Base-by-base conservation (phyloP, 352 stramenopile species). In the Phytophthora citrophthora region DNA sequence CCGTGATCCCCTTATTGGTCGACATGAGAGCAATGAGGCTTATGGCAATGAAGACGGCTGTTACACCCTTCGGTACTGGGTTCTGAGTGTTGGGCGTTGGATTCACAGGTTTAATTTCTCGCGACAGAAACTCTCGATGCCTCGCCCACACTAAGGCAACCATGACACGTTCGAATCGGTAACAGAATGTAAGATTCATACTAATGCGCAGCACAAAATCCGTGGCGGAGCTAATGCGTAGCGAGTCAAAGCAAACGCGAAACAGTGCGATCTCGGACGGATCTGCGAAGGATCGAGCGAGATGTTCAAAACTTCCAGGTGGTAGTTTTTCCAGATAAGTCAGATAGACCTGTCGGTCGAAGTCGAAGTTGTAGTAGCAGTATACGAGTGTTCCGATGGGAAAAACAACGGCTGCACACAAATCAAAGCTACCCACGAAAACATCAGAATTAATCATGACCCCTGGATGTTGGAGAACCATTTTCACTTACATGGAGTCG, bases 171-270 rank as follows among this genome's bases (percentile, higher is more conserved):
- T 68, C 23, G 18, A 78, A 70, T 10, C 69, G 58, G n/a, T 68
- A 57, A 23, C 61, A 76, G 26, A 78, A 71, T 2, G 61, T 39
- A 23, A 74, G 20, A 23, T 70, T 81, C 54, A 60, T 64, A 31
- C 58, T 50, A 8, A 78, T 57, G 1, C 57, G 69, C 2, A 74
- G 32, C 5, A 55, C 57, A 16, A 79, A 62, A 10, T 72, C 55
- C 2, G 61, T 11, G 0, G 55, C 8, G 3, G 73, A 70, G 20
- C 5, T 40, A 34, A 77, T 68, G 0, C 70, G 73, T 27, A 81
- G 59, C 1, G 65, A 78, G 29, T 79, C 66, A 10, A 78, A 61
- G 10, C 34, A 68, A 10, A 69, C 49, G 9, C 63, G 59, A 39
- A 81, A 66, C 10, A 72, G 23, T 2, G 55, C 70, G 7, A 76